Evolutionary conservation across 202 grass and related monocot genomes (phyloP).

Genomic region (Sporobolus alterniflorus): DNA sequence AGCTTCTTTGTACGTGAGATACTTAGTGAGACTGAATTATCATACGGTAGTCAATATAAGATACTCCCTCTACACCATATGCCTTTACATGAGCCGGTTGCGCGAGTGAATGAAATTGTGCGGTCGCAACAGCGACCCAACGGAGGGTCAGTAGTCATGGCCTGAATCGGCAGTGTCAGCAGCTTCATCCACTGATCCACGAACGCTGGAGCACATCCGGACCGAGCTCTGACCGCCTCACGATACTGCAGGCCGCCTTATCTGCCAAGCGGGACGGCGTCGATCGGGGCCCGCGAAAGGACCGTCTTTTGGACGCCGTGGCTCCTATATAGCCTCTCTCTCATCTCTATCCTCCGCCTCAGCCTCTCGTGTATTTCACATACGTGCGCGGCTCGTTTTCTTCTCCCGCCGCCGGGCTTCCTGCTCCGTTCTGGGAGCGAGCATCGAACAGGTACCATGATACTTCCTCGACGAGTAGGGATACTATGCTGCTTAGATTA

Average conservation of each 20-base stretch:
- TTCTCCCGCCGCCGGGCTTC: not conserved
- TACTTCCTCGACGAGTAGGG: not conserved
- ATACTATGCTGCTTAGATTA: not conserved
- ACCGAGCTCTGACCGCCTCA: conserved; percentile 41
- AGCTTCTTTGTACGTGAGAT: not conserved
- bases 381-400: conserved; percentile 1
- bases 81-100: no score
- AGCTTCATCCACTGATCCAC: not conserved
- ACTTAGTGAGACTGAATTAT: no score
- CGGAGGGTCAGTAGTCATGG: no score
- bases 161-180: not conserved
- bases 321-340: conserved; percentile 56
- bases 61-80: no score
- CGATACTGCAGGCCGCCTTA: conserved; percentile 30
- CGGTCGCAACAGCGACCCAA: no score
- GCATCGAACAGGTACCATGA: not conserved
- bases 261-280: conserved; percentile 36
- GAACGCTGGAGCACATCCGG: conserved; percentile 19
- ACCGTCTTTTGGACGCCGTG: conserved; percentile 6
- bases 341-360: conserved; percentile 28
- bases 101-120: no score
- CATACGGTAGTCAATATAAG: no score
- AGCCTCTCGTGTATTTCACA: conserved; percentile 15
- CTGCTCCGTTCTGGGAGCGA: not conserved
- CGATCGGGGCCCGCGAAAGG: not conserved